phyloP scores from a whole-genome alignment of 768 basidiomycete genomes.

The Coprinopsis marcescibilis region DNA sequence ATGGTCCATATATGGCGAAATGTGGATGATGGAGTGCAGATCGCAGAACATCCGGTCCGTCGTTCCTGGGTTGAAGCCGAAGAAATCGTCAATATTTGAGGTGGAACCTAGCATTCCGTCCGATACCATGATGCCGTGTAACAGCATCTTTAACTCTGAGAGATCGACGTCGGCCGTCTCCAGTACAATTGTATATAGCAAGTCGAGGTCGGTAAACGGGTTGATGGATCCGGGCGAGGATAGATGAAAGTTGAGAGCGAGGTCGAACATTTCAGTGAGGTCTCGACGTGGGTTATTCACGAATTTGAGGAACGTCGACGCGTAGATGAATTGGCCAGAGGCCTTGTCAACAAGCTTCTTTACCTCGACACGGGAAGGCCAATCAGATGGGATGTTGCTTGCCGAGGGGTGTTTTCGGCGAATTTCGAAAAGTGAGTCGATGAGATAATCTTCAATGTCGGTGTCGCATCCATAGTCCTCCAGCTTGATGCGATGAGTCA shows the following conservation, averaged over 20 bases:
- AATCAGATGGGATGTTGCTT: background rate
- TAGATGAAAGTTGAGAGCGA: background rate
- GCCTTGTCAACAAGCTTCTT: background rate
- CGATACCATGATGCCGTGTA: background rate
- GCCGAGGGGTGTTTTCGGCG: background rate
- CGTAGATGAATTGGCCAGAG: constrained; percentile 7
- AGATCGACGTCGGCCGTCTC: background rate
- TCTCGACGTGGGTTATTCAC: constrained; percentile 5
- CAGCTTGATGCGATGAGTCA: background rate
- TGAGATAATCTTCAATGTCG: background rate
- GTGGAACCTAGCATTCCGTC: no score
- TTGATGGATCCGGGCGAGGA: background rate
- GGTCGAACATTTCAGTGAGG: background rate
- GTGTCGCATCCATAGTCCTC: background rate
- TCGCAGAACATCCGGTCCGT: background rate
- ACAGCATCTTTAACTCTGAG: background rate
- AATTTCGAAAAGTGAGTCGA: background rate
- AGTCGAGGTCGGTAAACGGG: constrained; percentile 3
- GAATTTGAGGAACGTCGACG: constrained; percentile 5
- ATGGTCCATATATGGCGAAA: background rate
- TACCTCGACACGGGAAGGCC: constrained; percentile 5
- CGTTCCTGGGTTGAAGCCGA: background rate
- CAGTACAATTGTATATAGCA: background rate
- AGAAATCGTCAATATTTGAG: background rate
- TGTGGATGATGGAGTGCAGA: background rate